Conservation (phyloP, 169 alveolate genomes). For the Eimeria sp. region DNA sequence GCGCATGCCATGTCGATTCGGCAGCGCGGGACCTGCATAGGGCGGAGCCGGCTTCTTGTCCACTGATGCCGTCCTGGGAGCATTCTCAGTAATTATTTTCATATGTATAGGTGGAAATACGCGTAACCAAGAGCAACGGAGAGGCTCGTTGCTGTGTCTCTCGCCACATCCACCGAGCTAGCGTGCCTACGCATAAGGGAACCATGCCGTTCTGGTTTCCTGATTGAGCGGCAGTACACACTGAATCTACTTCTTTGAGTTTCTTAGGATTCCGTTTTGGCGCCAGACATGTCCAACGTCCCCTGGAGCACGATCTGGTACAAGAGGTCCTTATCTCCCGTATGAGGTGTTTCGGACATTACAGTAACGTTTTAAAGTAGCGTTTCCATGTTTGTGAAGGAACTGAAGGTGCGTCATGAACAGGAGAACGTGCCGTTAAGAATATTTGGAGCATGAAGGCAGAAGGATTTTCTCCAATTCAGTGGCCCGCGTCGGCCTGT, state of each 20-base stretch:
- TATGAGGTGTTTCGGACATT: not conserved
- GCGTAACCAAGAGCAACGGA: not conserved
- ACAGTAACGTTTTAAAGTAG: not conserved
- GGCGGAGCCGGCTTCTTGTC: not conserved
- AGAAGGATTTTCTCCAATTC: not conserved
- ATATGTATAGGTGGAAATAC: not conserved
- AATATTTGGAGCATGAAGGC: not conserved
- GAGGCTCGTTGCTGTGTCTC: not conserved
- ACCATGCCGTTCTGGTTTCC: not conserved
- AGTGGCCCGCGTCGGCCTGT: not conserved
- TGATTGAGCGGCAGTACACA: not conserved
- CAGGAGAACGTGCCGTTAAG: not conserved
- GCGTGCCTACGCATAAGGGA: not conserved
- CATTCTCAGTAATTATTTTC: not conserved
- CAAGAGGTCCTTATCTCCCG: not conserved
- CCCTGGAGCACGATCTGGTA: not conserved
- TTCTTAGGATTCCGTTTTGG: not conserved
- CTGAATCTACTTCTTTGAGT: not conserved
- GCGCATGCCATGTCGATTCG: constrained; percentile 49
- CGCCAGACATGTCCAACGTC: not conserved
- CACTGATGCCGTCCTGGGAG: not conserved
- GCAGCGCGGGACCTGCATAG: not conserved
- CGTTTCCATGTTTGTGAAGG: not conserved
- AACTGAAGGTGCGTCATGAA: not conserved
- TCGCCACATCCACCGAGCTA: not conserved